phyloP scores from a whole-genome alignment of 345 rosid species.

The Eucalyptus tenuipes region DNA sequence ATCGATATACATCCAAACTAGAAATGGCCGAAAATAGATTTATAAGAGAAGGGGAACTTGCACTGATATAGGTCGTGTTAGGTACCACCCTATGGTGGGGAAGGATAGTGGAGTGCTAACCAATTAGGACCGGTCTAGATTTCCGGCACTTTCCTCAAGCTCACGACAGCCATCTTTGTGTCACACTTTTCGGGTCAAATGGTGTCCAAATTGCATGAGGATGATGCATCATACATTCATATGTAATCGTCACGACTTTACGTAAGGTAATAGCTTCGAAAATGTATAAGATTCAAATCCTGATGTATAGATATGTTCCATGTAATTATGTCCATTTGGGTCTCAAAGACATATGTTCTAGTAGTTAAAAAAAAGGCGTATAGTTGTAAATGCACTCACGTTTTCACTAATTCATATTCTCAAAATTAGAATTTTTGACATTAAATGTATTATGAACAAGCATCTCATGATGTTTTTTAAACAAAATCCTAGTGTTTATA shows the following conservation, averaged over 20 bases:
- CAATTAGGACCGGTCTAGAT: not conserved
- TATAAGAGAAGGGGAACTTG: not conserved
- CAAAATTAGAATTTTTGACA: too few relatives aligned
- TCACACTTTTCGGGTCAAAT: not conserved
- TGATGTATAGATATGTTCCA: not conserved
- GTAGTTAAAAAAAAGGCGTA: not conserved
- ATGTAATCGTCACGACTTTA: not conserved
- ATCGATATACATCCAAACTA: not conserved
- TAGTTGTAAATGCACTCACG: not conserved
- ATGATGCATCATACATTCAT: not conserved
- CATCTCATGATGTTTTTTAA: not conserved
- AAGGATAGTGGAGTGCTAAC: not conserved
- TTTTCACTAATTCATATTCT: not conserved
- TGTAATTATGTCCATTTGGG: not conserved
- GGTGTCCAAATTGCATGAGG: not conserved
- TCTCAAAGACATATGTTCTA: not conserved
- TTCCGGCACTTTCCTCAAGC: not conserved
- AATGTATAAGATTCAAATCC: not conserved
- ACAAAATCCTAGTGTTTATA: not conserved
- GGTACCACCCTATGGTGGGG: not conserved
- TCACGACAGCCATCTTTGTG: not conserved
- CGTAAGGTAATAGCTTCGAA: not conserved
- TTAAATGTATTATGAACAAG: not conserved
- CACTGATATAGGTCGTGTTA: not conserved
- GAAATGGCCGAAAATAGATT: not conserved